Evolutionary conservation across 2,329 filamentous ascomycete species (phyloP).

Genomic region (Huntiella decipiens): DNA sequence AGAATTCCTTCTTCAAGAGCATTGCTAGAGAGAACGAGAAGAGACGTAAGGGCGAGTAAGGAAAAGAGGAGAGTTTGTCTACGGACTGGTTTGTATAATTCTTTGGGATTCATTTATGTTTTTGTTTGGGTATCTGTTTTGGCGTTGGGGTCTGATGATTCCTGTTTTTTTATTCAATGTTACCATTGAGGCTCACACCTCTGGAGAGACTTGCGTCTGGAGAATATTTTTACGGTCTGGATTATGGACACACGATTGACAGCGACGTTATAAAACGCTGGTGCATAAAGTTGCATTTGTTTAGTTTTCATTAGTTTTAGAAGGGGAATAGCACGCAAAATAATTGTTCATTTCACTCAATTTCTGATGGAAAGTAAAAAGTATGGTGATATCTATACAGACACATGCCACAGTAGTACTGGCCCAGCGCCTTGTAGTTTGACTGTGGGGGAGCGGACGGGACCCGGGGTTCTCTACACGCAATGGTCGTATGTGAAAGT

Average conservation of each 20-base stretch:
- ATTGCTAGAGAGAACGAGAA: conserved; percentile 22
- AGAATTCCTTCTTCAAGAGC: conserved; percentile 23
- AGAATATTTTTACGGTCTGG: too few relatives aligned
- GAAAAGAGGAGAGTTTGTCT: not conserved
- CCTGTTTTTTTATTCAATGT: too few relatives aligned
- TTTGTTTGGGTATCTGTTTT: conserved; percentile 1
- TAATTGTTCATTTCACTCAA: too few relatives aligned
- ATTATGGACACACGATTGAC: too few relatives aligned
- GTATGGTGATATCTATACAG: too few relatives aligned
- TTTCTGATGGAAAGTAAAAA: not conserved
- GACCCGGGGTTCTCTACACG: not conserved
- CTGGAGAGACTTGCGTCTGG: too few relatives aligned
- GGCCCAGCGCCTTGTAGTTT: not conserved
- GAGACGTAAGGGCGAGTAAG: conserved; percentile 10
- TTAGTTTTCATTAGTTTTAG: too few relatives aligned
- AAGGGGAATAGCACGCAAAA: too few relatives aligned
- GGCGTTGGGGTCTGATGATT: not conserved
- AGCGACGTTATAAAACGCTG: too few relatives aligned
- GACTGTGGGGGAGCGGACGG: not conserved
- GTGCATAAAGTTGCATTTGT: too few relatives aligned
- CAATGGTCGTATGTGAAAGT: not conserved
- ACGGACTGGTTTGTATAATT: not conserved
- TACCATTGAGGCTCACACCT: too few relatives aligned
- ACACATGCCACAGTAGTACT: too few relatives aligned
- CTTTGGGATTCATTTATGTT: not conserved